Conservation (phyloP, 257 asterid species). For the Primulina tabacum region DNA sequence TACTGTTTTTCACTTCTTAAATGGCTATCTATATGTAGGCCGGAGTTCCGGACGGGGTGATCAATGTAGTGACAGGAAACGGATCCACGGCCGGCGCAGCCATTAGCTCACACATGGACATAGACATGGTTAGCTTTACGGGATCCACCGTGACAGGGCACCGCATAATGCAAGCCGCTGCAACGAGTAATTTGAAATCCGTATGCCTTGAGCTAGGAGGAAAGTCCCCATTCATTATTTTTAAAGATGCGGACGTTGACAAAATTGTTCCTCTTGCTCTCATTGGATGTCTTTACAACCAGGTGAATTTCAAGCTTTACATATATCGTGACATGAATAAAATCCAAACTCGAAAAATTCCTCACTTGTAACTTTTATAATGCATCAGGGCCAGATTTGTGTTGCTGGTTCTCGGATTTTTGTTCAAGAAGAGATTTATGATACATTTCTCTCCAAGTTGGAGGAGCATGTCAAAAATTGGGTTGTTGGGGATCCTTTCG, state of each 20-base stretch:
- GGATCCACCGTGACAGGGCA: constrained; percentile 77
- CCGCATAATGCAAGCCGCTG: constrained; percentile 65
- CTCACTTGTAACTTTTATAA: neutral
- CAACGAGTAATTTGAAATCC: constrained; percentile 63
- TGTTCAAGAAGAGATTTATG: constrained; percentile 66
- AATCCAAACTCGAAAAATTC: too few relatives aligned
- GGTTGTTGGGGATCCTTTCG: constrained; percentile 82
- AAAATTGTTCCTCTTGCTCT: constrained; percentile 59
- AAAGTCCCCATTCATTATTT: constrained; percentile 66
- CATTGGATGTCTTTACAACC: constrained; percentile 47
- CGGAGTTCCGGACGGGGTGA: constrained; percentile 75
- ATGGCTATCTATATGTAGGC: constrained; percentile 41
- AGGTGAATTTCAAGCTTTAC: constrained; percentile 30
- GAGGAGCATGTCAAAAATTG: constrained; percentile 47
- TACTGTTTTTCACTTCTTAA: too few relatives aligned
- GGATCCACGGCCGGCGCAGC: constrained; percentile 76
- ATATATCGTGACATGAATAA: too few relatives aligned
- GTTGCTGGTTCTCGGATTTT: constrained; percentile 63
- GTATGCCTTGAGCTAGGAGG: constrained; percentile 73
- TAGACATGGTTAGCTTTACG: constrained; percentile 76
- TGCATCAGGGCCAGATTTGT: constrained; percentile 66
- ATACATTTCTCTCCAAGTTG: constrained; percentile 40
- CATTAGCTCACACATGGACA: constrained; percentile 71
- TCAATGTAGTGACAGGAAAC: constrained; percentile 64
- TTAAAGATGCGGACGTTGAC: constrained; percentile 60